These are phyloP conservation scores for Lipomyces japonicus DNA, from an alignment of 805 yeast species.

Conservation along the genomic window DNA sequence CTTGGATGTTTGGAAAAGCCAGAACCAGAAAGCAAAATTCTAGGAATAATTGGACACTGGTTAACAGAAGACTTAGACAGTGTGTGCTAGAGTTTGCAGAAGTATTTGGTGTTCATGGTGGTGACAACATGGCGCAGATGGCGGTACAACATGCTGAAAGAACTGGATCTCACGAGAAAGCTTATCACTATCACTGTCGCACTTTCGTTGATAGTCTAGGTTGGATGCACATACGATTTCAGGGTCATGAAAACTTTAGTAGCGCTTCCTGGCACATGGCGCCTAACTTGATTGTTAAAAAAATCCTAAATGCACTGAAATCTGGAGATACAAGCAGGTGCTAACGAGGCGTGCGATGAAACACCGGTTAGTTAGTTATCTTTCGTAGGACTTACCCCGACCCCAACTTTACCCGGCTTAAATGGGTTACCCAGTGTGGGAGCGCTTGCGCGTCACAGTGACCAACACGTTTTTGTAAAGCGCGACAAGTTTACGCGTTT, in stretches of 20 bases:
- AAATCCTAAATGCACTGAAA: neutral
- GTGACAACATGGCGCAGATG: neutral
- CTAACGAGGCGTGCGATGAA: neutral
- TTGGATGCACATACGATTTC: neutral
- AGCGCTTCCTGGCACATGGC: neutral
- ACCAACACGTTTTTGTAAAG: no score
- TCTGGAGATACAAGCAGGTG: neutral
- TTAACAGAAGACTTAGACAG: neutral
- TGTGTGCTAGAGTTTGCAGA: neutral
- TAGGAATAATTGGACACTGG: neutral
- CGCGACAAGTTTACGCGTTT: no score
- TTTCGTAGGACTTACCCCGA: no score
- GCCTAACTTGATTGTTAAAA: neutral
- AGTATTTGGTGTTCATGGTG: neutral
- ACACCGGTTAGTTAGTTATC: neutral
- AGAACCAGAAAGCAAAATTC: neutral
- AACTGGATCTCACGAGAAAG: neutral
- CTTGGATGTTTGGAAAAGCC: neutral
- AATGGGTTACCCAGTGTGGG: no score
- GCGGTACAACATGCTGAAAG: neutral
- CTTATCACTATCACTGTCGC: neutral
- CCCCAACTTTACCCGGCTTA: no score
- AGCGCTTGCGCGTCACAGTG: no score
- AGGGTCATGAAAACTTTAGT: constrained; percentile 1
- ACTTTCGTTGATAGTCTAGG: neutral